phyloP scores from a whole-genome alignment of 768 basidiomycete genomes.

The Fomitopsis pulvina region DNA sequence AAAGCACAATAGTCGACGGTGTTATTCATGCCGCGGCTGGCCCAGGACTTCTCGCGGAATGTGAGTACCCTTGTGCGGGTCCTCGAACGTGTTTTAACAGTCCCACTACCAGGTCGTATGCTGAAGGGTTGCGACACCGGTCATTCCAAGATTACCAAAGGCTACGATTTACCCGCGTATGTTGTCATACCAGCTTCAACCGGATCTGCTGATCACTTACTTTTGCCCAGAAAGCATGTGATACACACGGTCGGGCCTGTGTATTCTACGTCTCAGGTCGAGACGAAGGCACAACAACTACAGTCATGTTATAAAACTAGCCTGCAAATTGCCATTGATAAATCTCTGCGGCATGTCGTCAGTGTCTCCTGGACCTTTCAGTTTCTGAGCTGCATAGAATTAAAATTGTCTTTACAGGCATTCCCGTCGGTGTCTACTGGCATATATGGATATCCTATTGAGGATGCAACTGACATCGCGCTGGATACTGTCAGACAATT shows the following conservation, averaged over 20 bases:
- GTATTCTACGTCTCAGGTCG: conserved; percentile 37
- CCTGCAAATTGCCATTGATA: conserved; percentile 53
- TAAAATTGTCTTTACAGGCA: conserved; percentile 40
- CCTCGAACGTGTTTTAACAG: background rate
- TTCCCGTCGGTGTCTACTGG: conserved; percentile 80
- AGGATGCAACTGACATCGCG: conserved; percentile 66
- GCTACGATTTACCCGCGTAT: conserved; percentile 72
- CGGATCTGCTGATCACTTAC: background rate
- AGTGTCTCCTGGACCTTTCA: conserved; percentile 13
- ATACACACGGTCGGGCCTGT: conserved; percentile 83
- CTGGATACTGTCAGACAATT: conserved; percentile 50
- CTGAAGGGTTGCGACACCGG: conserved; percentile 68
- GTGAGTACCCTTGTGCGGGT: conserved; percentile 30
- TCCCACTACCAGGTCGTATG: conserved; percentile 58
- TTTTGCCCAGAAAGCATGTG: conserved; percentile 49
- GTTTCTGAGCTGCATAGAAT: too few species aligned
- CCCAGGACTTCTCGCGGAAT: conserved; percentile 57
- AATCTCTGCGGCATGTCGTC: conserved; percentile 60
- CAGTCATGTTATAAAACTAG: conserved; percentile 64
- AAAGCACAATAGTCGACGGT: conserved; percentile 70
- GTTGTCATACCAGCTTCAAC: conserved; percentile 21
- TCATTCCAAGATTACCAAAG: conserved; percentile 72
- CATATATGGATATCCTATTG: conserved; percentile 72
- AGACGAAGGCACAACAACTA: conserved; percentile 45
- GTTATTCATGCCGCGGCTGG: conserved; percentile 79